phyloP scores from a whole-genome alignment of 805 yeast genomes.

The Ogataea ganodermae region DNA sequence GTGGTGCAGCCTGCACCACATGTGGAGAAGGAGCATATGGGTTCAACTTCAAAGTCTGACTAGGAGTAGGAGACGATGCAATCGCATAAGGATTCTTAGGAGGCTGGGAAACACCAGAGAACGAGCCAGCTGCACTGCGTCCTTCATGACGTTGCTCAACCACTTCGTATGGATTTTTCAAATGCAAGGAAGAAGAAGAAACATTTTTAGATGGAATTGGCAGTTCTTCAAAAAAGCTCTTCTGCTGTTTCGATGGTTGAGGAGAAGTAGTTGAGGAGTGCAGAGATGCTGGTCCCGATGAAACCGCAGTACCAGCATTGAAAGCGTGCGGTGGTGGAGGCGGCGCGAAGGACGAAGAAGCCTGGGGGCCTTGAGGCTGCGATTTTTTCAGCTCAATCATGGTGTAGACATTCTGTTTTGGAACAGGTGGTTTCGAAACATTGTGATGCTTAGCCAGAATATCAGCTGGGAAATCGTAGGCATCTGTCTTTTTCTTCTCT shows the following conservation, averaged over 20 bases:
- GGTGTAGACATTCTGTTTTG: conserved; percentile 32
- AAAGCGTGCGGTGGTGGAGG: conserved; percentile 7
- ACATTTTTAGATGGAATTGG: conserved; percentile 38
- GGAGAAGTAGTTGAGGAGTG: conserved; percentile 8
- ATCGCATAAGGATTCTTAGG: conserved; percentile 7
- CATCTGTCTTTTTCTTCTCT: conserved; percentile 68
- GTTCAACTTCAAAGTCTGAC: conserved; percentile 9
- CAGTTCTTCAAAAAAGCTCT: conserved; percentile 60
- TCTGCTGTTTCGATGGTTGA: conserved; percentile 26
- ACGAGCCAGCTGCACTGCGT: neutral
- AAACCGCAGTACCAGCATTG: conserved; percentile 1
- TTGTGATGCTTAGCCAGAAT: conserved; percentile 44
- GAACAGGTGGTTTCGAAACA: conserved; percentile 43
- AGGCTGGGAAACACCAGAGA: neutral
- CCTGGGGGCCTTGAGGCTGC: conserved; percentile 8
- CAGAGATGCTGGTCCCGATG: conserved; percentile 7
- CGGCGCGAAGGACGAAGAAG: conserved; percentile 2
- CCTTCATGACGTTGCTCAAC: conserved; percentile 8
- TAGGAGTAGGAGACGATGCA: conserved; percentile 4
- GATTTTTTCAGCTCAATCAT: conserved; percentile 25
- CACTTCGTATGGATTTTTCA: conserved; percentile 29
- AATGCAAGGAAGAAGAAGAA: conserved; percentile 14
- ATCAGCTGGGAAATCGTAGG: conserved; percentile 71
- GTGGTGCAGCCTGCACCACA: neutral
- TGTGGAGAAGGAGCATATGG: conserved; percentile 17